Base-by-base conservation (phyloP, 2,329 filamentous ascomycete species). In the Colletotrichum cuscutae region DNA sequence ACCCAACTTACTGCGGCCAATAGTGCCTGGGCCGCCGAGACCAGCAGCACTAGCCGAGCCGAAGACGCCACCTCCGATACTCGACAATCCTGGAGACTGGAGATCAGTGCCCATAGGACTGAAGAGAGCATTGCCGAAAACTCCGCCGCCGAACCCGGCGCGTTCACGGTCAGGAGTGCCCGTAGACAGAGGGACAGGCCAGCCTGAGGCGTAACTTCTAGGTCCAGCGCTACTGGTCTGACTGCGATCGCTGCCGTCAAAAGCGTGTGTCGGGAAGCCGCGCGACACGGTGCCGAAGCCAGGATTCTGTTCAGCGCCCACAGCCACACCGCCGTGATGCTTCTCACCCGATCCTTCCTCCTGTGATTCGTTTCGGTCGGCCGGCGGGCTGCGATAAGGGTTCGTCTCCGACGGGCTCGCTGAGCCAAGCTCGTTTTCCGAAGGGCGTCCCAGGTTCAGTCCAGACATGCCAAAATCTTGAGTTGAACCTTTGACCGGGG, bases 341-440 rank as follows among this genome's bases (percentile, higher is more conserved):
- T 84, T 84, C 8, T 88, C 86, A 13, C 86, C 84, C 42, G 81
- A 78, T 60, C 87, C 86, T 58, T 88, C 86, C 19, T 90, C 89
- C 60, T 94, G 90, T 22, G 89, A 88, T 69, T 93, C 91, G 5
- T 86, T 86, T 57, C 91, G 91, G 30, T 95, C 93, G 49, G 92
- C 93, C 8, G 93, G 91, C 2, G 97, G 97, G 81, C 96, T 98
- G 75, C 95, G 94, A 80, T 97, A 99, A 1, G 97, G 97, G 79
- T 99, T 99, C 3, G 97, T 98, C 78, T 97, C 94, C 0, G 95
- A 97, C 12, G 97, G 97, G 80, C 96, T 98, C 79, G 94, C 90
- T 0, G 94, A 93, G 71, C 95, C 94, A 75, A 92, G 87, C n/a
- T 87, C 86, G 56, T 81, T 84, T 67, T 90, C 88, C 49, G 90